Evolutionary conservation across 164 flowering plant species (phyloP), one percentile per base, ranked within the genome.

Genomic region (Vitis rotundifolia): DNA sequence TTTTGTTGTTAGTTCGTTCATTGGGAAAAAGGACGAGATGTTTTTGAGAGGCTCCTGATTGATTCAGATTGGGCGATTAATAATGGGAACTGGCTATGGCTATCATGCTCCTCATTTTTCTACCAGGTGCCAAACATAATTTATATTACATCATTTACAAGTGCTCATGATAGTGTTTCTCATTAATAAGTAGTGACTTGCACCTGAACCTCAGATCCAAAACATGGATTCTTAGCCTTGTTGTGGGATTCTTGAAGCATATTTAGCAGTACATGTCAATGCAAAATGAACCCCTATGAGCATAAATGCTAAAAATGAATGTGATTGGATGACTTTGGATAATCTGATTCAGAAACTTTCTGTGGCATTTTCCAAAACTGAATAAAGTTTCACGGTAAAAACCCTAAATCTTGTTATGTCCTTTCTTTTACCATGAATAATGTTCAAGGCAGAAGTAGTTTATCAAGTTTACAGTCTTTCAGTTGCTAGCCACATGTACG

Each of bases 51-150:
- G 79, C 89, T 94, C 78, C 85, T 94, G 66, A 87, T 92, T 54
- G 99, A 94, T 85, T 89, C 93, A 28, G 99, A 94, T 78, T 94
- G 97, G 99, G 86, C 99, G 62, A 88, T 92, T 67, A 94, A 94
- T 72, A 94, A 92, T 69, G 99, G 91, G 60, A 94, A 94, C 69
- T 94, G 99, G 98, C 63, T 91, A 11, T 94, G 99, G 99, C 88
- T 94, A 10, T 94, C 99, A 8, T 94, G 99, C 73, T 94, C 98
- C 49, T 89, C 98, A 49, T 92, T 94, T 81, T 94, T 94, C 80
- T 92, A 92, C 82, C 98, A 92, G 97, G 99, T 90, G 48, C 22
- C 71, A 44, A 52, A 50, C 55, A 29, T 22, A 15, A 1, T 16
- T n/a, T 64, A 12, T 26, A 22, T 53, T 22, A 19, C 16, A 6